These are phyloP conservation scores for Lomentospora prolificans DNA, from an alignment of 2,329 filamentous ascomycete genomes.

Conservation along the genomic window DNA sequence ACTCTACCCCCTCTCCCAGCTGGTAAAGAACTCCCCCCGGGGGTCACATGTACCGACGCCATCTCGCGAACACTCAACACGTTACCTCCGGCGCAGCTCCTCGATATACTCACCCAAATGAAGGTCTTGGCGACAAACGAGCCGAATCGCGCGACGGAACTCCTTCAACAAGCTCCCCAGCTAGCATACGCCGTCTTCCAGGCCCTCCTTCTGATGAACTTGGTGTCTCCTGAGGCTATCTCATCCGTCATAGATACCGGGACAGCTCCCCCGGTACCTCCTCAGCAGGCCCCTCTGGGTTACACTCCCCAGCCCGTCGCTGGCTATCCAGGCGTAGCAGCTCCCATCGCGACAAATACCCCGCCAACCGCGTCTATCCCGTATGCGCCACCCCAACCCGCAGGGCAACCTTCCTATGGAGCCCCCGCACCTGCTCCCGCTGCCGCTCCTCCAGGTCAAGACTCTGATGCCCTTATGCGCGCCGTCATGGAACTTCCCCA, in stretches of 20 bases:
- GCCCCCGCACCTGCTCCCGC: slow-evolving; percentile 24
- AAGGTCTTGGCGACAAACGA: slow-evolving; percentile 78
- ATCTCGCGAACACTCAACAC: slow-evolving; percentile 87
- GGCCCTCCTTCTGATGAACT: slow-evolving; percentile 80
- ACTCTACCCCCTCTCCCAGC: slow-evolving; percentile 72
- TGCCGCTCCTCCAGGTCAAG: slow-evolving; percentile 31
- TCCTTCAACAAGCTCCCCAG: slow-evolving; percentile 82
- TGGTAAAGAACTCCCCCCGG: slow-evolving; percentile 73
- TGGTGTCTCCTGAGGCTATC: slow-evolving; percentile 78
- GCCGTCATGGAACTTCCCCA: slow-evolving; percentile 75
- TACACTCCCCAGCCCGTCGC: slow-evolving; percentile 20
- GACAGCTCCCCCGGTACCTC: slow-evolving; percentile 32
- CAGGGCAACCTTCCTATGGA: slow-evolving; percentile 25
- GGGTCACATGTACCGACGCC: slow-evolving; percentile 76
- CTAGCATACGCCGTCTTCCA: slow-evolving; percentile 93
- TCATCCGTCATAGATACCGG: slow-evolving; percentile 64
- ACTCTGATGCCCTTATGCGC: slow-evolving; percentile 65
- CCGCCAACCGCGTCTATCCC: slow-evolving; percentile 35
- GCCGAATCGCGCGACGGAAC: slow-evolving; percentile 72
- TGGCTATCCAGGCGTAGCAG: slow-evolving; percentile 22
- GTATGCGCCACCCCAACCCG: slow-evolving; percentile 32
- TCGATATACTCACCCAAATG: slow-evolving; percentile 91
- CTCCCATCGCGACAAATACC: slow-evolving; percentile 30
- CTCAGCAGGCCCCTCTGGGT: slow-evolving; percentile 19
- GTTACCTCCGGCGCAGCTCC: slow-evolving; percentile 76